These are phyloP conservation scores for Vitis rupestris DNA, from an alignment of 164 flowering plant species.

Conservation along the genomic window DNA sequence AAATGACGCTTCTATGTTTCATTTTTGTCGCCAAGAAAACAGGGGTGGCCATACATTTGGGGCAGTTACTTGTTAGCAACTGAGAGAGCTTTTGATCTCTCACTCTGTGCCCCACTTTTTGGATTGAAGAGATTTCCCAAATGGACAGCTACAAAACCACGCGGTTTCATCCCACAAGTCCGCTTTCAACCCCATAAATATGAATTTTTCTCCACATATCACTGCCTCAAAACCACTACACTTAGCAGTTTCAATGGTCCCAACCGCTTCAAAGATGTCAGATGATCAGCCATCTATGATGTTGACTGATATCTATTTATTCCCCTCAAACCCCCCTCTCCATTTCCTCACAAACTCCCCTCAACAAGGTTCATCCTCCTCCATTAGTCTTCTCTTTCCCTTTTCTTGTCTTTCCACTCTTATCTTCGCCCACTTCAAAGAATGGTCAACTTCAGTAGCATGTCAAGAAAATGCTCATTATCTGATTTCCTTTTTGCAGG, in stretches of 20 bases:
- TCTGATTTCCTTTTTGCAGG: slow-evolving; percentile 16
- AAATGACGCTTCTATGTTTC: no score
- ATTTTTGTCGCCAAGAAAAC: no score
- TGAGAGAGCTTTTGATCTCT: no score
- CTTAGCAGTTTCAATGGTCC: slow-evolving; percentile 19
- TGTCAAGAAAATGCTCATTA: background rate
- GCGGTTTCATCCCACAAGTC: slow-evolving; percentile 8
- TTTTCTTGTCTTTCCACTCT: background rate
- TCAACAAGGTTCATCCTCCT: slow-evolving; percentile 7
- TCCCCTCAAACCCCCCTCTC: slow-evolving; percentile 10
- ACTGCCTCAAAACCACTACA: background rate
- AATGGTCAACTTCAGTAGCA: background rate
- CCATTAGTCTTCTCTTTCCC: background rate
- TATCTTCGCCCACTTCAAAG: background rate
- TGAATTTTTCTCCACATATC: background rate
- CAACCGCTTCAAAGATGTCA: slow-evolving; percentile 14
- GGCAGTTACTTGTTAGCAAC: no score
- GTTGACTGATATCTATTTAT: slow-evolving; percentile 29
- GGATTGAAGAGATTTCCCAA: background rate
- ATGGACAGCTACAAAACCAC: slow-evolving; percentile 5
- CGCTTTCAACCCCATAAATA: slow-evolving; percentile 5
- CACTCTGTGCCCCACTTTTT: background rate
- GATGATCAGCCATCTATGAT: slow-evolving; percentile 17
- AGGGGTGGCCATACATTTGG: no score
- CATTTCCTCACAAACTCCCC: slow-evolving; percentile 14